Evolutionary conservation across 257 asterid species (phyloP), one percentile per base, ranked within the genome.

Genomic region (Misopates orontium): DNA sequence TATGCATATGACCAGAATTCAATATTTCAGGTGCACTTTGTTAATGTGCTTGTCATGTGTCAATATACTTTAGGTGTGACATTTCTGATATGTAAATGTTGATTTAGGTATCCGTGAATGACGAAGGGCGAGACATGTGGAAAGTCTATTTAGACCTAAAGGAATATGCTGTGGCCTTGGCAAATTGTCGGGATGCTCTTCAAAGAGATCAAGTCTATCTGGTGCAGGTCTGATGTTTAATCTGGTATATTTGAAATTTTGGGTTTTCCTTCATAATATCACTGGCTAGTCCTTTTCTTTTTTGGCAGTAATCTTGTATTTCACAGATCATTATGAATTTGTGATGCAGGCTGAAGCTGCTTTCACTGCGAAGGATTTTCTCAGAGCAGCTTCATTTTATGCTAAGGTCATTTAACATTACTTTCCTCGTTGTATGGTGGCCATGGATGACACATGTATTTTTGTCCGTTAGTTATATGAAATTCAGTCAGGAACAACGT

Each of bases 111-210:
- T 93, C 99, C 3, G 90, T 90, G 77, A 90, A 74, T 85, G 99
- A 93, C 65, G 99, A 93, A 80, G 96, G 95, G 53, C 87, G 91
- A 55, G 96, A 93, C 78, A 87, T 93, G 99, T 93, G 99, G 99
- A 93, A 90, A 78, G 97, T 93, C 72, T 90, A 93, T 81, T 78
- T 93, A 70, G 97, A 90, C 75, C 76, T 93, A 21, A 83, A 87
- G 77, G 87, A 82, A 83, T 93, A 90, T 83, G 84, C 95, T 80
- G 95, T 83, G 24, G 96, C 99, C 63, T 88, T 93, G 85, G 92
- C 90, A 54, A 87, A 79, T 80, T 90, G 95, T 64, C 95, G 90
- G 65, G 97, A 93, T 75, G 86, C 88, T 65, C 83, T 88, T 67
- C 97, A 93, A 75, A 90, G 96, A 73, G 99, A 93, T 80, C 96